Conservation (phyloP, 495 filamentous ascomycete species). For the Letharia columbiana region DNA sequence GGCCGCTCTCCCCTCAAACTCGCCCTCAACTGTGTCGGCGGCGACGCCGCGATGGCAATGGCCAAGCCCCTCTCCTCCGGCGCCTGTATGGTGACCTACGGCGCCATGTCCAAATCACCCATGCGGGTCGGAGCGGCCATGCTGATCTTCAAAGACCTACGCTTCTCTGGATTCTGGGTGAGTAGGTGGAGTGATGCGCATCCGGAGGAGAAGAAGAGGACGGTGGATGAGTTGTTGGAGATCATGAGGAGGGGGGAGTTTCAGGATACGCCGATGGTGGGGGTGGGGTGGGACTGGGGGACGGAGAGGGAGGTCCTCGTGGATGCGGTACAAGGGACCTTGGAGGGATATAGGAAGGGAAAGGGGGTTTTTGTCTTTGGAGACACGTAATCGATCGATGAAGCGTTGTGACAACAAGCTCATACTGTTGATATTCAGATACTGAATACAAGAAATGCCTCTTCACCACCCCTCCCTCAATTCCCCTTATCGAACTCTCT, state of each 20-base stretch:
- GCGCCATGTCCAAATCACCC: slow-evolving; percentile 85
- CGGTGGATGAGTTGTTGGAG: slow-evolving; percentile 71
- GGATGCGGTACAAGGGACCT: slow-evolving; percentile 63
- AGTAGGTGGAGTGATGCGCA: slow-evolving; percentile 77
- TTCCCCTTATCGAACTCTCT: too few species aligned
- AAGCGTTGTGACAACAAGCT: not conserved
- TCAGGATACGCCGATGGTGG: slow-evolving; percentile 67
- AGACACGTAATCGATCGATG: slow-evolving; percentile 30
- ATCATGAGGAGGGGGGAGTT: slow-evolving; percentile 68
- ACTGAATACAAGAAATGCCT: not conserved
- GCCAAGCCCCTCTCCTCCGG: slow-evolving; percentile 56
- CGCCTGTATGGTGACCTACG: slow-evolving; percentile 83
- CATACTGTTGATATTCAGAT: not conserved
- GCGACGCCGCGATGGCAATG: slow-evolving; percentile 64
- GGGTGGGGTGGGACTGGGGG: slow-evolving; percentile 72
- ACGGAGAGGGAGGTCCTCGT: slow-evolving; percentile 55
- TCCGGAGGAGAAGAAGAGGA: slow-evolving; percentile 63
- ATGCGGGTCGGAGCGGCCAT: slow-evolving; percentile 66
- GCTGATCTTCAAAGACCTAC: slow-evolving; percentile 83
- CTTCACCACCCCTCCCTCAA: not conserved
- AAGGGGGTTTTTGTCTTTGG: slow-evolving; percentile 87
- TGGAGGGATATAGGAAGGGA: slow-evolving; percentile 69
- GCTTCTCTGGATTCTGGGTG: slow-evolving; percentile 91
- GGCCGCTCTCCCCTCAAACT: slow-evolving; percentile 61
- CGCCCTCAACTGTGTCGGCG: slow-evolving; percentile 92